These are phyloP conservation scores for Aureobasidium sp. DNA, from an alignment of 2,329 filamentous ascomycete species.

Conservation along the genomic window DNA sequence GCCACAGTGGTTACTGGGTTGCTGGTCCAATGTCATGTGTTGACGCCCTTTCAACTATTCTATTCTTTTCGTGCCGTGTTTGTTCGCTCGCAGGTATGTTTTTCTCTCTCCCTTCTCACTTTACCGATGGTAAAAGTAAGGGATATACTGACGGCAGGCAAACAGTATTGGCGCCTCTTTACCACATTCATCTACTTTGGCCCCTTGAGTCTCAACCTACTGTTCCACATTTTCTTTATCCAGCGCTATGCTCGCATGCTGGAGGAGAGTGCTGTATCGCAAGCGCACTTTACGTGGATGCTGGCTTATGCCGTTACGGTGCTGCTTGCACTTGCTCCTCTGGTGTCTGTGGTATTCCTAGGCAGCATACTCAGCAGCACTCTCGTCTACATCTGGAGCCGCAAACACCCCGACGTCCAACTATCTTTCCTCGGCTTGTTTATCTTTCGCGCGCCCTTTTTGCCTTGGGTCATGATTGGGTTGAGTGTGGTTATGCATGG, in stretches of 20 bases:
- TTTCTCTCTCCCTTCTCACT: conserved; percentile 2
- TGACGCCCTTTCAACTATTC: conserved; percentile 92
- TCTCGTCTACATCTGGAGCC: conserved; percentile 95
- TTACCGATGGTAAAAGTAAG: neutral
- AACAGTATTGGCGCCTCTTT: conserved; percentile 88
- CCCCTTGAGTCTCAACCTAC: conserved; percentile 81
- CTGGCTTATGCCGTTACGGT: conserved; percentile 75
- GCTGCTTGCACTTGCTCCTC: conserved; percentile 71
- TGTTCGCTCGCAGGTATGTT: conserved; percentile 73
- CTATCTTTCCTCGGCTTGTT: conserved; percentile 74
- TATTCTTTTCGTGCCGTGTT: conserved; percentile 93
- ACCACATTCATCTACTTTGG: conserved; percentile 98
- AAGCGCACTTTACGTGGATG: conserved; percentile 92
- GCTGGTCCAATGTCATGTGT: conserved; percentile 84
- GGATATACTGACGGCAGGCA: neutral
- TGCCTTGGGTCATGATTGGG: conserved; percentile 91
- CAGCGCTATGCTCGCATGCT: conserved; percentile 92
- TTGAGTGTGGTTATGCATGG: conserved; percentile 91
- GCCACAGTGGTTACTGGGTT: conserved; percentile 81
- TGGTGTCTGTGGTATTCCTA: conserved; percentile 87
- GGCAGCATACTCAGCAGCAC: conserved; percentile 90
- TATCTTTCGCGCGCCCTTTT: conserved; percentile 86
- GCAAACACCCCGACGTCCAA: conserved; percentile 84
- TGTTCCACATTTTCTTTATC: conserved; percentile 98
- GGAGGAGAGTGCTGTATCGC: conserved; percentile 88